phyloP scores from a whole-genome alignment of 1,139 yeast species.

The Geotrichum phurueaensis region DNA sequence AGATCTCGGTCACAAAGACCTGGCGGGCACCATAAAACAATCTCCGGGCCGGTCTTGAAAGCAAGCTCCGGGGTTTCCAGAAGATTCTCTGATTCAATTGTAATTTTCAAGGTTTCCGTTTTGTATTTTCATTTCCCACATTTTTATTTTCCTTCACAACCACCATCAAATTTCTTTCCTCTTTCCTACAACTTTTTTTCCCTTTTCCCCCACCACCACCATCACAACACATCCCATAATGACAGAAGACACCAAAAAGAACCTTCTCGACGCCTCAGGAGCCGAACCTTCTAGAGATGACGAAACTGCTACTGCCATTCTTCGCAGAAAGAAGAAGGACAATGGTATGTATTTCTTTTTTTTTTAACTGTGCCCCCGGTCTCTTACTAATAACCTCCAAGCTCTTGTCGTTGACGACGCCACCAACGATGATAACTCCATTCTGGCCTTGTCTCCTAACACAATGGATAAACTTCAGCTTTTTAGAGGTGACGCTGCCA shows the following conservation, averaged over 20 bases:
- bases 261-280: slow-evolving; percentile 51
- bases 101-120: neutral
- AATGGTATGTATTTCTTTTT: slow-evolving; percentile 41
- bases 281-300: slow-evolving; percentile 56
- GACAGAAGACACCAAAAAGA: slow-evolving; percentile 20
- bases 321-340: slow-evolving; percentile 96
- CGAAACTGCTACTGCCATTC: slow-evolving; percentile 92
- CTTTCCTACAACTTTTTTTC: neutral
- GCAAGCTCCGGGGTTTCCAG: slow-evolving; percentile 1
- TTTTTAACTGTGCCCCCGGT: neutral
- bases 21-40: neutral
- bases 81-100: slow-evolving; percentile 1
- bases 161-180: neutral
- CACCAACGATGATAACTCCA: slow-evolving; percentile 92
- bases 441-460: slow-evolving; percentile 86
- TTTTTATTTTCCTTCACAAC: neutral
- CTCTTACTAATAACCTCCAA: slow-evolving; percentile 18
- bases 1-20: no score
- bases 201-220: slow-evolving; percentile 5
- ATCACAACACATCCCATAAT: slow-evolving; percentile 3
- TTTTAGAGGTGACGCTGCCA: slow-evolving; percentile 96
- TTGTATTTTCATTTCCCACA: neutral
- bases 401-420: slow-evolving; percentile 95
- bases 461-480: slow-evolving; percentile 93
- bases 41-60: neutral